Evolutionary conservation across 2,329 filamentous ascomycete species (phyloP).

Genomic region (Ambrosiella xylebori): DNA sequence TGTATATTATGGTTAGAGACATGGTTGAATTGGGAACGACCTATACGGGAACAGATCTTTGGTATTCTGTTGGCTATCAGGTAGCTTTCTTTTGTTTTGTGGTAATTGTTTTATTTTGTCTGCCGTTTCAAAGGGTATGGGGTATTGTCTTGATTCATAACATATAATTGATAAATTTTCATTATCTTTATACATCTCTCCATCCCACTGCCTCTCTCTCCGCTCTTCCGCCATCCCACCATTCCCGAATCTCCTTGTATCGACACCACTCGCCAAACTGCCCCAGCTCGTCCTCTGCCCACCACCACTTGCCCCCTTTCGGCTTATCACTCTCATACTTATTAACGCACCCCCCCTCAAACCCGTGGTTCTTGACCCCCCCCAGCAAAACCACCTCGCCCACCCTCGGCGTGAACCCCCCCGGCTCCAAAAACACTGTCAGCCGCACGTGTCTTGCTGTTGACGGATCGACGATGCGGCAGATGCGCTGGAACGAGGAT

Average conservation of each 20-base stretch:
- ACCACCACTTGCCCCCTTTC: conserved; percentile 27
- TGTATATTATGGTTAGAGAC: neutral
- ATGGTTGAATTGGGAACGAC: neutral
- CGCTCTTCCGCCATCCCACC: conserved; percentile 23
- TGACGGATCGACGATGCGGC: conserved; percentile 33
- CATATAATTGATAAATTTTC: neutral
- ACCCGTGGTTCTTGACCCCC: conserved; percentile 40
- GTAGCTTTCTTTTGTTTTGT: no score
- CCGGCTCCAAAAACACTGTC: conserved; percentile 37
- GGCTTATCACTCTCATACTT: conserved; percentile 27
- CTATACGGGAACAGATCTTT: neutral
- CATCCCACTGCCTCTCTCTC: neutral
- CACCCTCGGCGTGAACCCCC: conserved; percentile 27
- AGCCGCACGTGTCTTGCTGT: conserved; percentile 35
- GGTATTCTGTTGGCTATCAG: neutral
- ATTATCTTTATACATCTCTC: neutral
- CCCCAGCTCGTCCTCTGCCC: conserved; percentile 29
- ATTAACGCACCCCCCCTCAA: conserved; percentile 30
- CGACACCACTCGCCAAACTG: conserved; percentile 30
- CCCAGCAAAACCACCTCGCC: conserved; percentile 34
- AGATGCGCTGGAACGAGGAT: conserved; percentile 32
- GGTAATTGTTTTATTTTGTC: no score
- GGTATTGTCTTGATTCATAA: neutral
- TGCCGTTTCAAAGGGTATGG: no score
- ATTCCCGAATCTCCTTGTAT: conserved; percentile 26